A percentile compares a stretch with the other conserved stretches of the same genome.
phyloP scores from a whole-genome alignment of 2,329 filamentous ascomycete genomes.

The Sclerotiophoma versabilis region DNA sequence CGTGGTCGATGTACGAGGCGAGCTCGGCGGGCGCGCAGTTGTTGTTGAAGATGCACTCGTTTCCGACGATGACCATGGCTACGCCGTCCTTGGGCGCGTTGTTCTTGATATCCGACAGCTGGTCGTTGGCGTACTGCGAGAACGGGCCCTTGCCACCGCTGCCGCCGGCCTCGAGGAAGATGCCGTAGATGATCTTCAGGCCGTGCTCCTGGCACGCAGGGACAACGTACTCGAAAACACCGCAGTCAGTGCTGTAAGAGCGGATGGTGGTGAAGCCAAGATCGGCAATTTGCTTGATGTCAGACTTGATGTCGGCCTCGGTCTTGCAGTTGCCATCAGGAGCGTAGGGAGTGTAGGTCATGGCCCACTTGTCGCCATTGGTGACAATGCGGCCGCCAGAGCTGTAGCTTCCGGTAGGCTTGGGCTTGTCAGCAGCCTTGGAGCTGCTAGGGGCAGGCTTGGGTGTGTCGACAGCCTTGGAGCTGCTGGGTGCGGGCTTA shows the following conservation, averaged over 20 bases:
- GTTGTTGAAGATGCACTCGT: constrained; percentile 85
- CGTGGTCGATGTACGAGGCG: constrained; percentile 71
- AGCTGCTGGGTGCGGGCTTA: constrained; percentile 30
- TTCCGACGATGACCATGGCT: constrained; percentile 83
- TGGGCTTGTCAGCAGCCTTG: constrained; percentile 35
- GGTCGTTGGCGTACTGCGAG: constrained; percentile 67
- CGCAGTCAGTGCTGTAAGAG: constrained; percentile 92
- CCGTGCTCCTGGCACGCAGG: constrained; percentile 70
- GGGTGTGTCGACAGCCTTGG: constrained; percentile 18
- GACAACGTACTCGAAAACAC: constrained; percentile 78
- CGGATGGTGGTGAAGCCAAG: constrained; percentile 71
- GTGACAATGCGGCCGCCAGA: constrained; percentile 41
- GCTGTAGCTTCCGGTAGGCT: constrained; percentile 38
- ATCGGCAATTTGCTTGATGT: constrained; percentile 53
- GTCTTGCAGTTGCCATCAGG: constrained; percentile 53
- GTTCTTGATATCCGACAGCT: constrained; percentile 75
- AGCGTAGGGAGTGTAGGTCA: constrained; percentile 59
- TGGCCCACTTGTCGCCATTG: constrained; percentile 57
- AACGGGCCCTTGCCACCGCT: constrained; percentile 51
- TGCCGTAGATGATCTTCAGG: constrained; percentile 82
- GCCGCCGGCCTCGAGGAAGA: constrained; percentile 76
- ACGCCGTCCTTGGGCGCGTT: constrained; percentile 75
- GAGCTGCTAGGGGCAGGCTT: constrained; percentile 32
- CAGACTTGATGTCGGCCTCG: constrained; percentile 46
- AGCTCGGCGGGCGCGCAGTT: constrained; percentile 71